Evolutionary conservation across 768 basidiomycete species (phyloP), one percentile per base, ranked within the genome.

Genomic region (Suillus ampliporus): DNA sequence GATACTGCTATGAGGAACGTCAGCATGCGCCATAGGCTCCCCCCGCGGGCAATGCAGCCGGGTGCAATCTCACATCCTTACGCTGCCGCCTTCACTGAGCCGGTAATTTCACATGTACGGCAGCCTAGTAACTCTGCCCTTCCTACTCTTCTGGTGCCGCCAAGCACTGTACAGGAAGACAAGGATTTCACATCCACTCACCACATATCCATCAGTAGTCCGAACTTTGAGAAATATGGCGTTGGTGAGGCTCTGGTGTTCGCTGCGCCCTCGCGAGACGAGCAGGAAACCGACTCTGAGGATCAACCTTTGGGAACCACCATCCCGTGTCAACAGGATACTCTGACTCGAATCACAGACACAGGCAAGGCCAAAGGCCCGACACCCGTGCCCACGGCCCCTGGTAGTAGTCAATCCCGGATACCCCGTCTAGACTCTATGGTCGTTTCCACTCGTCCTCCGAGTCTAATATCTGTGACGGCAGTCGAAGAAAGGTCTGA

Each of bases 231-330:
- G 73, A 81, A 76, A 28, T 83, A 86, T 44, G 87, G 85, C 13
- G 82, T 91, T 9, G 89, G 84, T 10, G 89, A 90, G 63, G 85
- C 86, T 19, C 78, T 92, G 40, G 83, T 82, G 3, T 83, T 83
- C 67, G 77, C 82, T 61, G 76, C 77, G 47, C 63, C 53, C 26
- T 38, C 37, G 23, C 53, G 17, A 26, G 53, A 56, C 23, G 53
- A 38, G 8, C 65, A 83, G 31, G 84, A 82, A 28, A 80, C 79
- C 8, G 83, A 81, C 64, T 26, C 23, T 17, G 84, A 84, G 58
- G 76, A 74, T 5, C 79, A 79, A 61, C 62, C 65, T n/a, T 64
- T 19, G 38, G 64, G 48, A 50, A 67, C 56, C 53, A 62, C 57
- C 53, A 60, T 26, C 46, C 62, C 21, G 64, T 67, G 52, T 58